Evolutionary conservation across 352 stramenopile species (phyloP), one percentile per base, ranked within the genome.

Genomic region (Phytophthora cryptogea): DNA sequence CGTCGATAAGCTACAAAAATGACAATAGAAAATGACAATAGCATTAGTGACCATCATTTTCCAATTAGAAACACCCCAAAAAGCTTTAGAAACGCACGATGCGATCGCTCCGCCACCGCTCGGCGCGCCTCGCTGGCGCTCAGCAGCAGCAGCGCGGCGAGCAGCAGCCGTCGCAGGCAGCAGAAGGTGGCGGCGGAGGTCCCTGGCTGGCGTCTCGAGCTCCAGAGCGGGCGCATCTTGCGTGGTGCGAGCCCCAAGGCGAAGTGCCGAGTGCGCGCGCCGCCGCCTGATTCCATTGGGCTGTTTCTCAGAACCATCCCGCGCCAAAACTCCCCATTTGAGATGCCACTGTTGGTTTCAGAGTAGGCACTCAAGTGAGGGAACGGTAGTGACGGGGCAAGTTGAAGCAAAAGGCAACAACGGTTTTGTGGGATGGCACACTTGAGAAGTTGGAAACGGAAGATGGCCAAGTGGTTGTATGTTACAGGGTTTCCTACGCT

Each of bases 71-170:
- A n/a, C 20, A 23, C 20, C 20, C 20, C 20, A 23, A 23, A n/a
- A 23, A 23, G 20, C 20, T 23, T 23, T 42, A 51, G 9, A 35
- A 49, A 68, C 70, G 16, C 48, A 79, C 70, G 59, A 47, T 76
- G 69, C 10, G 63, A 67, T 13, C 42, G 66, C 41, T 69, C 70
- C 7, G 70, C 70, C 23, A 79, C 59, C 0, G 62, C 70, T 17
- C 70, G 63, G 9, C 70, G 70, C 8, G 70, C 70, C 48, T 79
- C 70, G 26, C 67, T 74, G 31, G 67, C 67, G 45, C 67, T 70
- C 2, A 74, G 27, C 3, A 79, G 37, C 33, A 79, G 49, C 27
- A 79, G 68, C 0, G 59, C 10, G 41, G 63, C 41, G 16, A 53
- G 27, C n/a, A 79, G 31, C 17, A 79, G 41, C 9, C 63, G 51